Percentiles rank a stretch among this genome's conserved stretches.
These are phyloP conservation scores for Talaromyces nanjingensis DNA, from an alignment of 495 filamentous ascomycete species.

Conservation along the genomic window DNA sequence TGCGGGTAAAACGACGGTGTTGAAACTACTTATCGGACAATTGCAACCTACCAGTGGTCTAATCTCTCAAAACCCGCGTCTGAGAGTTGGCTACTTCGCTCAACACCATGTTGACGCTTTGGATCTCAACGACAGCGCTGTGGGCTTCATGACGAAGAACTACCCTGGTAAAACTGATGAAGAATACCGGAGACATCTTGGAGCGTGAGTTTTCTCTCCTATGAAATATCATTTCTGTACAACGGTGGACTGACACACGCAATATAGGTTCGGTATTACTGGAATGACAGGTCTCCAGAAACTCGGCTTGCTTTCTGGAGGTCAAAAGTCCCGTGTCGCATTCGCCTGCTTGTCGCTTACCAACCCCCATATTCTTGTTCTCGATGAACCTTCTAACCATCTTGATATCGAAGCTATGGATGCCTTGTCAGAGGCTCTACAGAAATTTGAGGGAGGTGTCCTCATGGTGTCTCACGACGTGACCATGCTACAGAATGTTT, in stretches of 20 bases:
- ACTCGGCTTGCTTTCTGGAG: constrained; percentile 90
- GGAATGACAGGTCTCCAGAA: constrained; percentile 95
- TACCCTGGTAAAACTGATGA: constrained; percentile 91
- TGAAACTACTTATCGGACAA: constrained; percentile 89
- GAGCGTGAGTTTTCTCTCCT: constrained; percentile 45
- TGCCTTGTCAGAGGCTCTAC: constrained; percentile 74
- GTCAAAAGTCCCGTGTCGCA: constrained; percentile 96
- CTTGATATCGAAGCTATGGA: constrained; percentile 99
- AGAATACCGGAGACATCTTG: constrained; percentile 92
- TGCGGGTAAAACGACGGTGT: constrained; percentile 93
- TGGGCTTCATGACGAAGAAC: constrained; percentile 89
- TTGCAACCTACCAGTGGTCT: constrained; percentile 69
- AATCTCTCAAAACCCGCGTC: constrained; percentile 78
- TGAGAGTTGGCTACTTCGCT: constrained; percentile 93
- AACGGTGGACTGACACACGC: constrained; percentile 2
- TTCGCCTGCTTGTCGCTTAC: constrained; percentile 89
- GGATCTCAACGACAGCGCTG: constrained; percentile 79
- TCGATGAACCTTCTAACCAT: constrained; percentile 98
- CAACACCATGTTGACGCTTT: constrained; percentile 98
- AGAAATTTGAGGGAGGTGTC: constrained; percentile 86
- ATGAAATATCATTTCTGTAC: neutral
- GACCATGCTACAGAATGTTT: constrained; percentile 96
- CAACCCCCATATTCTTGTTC: constrained; percentile 94
- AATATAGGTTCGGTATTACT: constrained; percentile 80
- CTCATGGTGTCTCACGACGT: constrained; percentile 99